phyloP scores from a whole-genome alignment of 176 grass and related monocot genomes.

The Metroxylon sagu region DNA sequence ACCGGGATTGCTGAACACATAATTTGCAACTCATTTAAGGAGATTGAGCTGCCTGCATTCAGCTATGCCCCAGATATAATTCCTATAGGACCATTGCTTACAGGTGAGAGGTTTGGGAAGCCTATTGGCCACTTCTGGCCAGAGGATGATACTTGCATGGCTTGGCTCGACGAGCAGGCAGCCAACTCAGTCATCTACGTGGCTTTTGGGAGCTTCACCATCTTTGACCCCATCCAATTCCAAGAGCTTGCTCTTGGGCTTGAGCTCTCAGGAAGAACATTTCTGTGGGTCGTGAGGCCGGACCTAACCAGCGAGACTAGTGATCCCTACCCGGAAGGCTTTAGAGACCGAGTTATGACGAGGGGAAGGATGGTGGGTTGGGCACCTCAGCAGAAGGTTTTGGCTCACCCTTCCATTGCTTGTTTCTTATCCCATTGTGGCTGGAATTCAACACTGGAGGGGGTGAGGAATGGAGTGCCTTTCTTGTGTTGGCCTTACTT shows the following conservation, averaged over 20 bases:
- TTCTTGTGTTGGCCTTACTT: conserved; percentile 36
- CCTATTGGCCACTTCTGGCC: conserved; percentile 43
- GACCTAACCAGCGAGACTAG: conserved; percentile 10
- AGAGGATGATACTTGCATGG: conserved; percentile 23
- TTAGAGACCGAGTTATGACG: background rate
- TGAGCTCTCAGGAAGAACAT: conserved; percentile 21
- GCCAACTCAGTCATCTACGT: conserved; percentile 41
- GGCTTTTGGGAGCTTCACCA: conserved; percentile 51
- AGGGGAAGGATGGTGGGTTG: conserved; percentile 30
- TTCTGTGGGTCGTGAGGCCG: conserved; percentile 54
- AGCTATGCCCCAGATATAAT: conserved; percentile 21
- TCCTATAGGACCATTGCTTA: conserved; percentile 32
- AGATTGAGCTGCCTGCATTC: conserved; percentile 37
- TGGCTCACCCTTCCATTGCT: conserved; percentile 26
- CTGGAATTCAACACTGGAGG: conserved; percentile 58
- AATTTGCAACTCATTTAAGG: conserved; percentile 52
- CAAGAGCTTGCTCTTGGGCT: conserved; percentile 56
- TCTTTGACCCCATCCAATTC: conserved; percentile 19
- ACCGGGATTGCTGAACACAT: conserved; percentile 27
- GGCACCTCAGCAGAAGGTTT: conserved; percentile 33
- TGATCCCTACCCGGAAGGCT: conserved; percentile 24
- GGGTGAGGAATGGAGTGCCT: conserved; percentile 15
- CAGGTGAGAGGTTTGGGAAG: background rate
- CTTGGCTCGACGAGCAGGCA: conserved; percentile 44
- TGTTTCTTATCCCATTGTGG: conserved; percentile 55